phyloP scores from a whole-genome alignment of 176 grass and related monocot species.

The Calamus simplicifolius region DNA sequence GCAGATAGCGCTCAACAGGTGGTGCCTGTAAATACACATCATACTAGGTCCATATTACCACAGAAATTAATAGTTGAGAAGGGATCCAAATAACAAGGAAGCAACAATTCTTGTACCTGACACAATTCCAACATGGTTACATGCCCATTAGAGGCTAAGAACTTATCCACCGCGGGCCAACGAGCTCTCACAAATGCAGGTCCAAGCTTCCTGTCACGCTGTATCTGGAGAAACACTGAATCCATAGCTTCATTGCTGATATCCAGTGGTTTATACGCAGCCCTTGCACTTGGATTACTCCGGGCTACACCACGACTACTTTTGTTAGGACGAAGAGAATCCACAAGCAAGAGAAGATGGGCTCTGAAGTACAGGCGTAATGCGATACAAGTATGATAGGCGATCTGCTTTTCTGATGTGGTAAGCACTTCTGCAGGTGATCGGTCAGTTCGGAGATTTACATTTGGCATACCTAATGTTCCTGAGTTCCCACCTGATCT shows the following conservation, averaged over 20 bases:
- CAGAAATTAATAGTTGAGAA: too few relatives aligned
- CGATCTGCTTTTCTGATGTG: slow-evolving; percentile 86
- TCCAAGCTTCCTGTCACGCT: slow-evolving; percentile 88
- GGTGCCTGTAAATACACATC: slow-evolving; percentile 47
- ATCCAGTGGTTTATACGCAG: slow-evolving; percentile 83
- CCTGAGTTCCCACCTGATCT: slow-evolving; percentile 67
- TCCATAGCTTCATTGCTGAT: slow-evolving; percentile 90
- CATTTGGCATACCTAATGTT: slow-evolving; percentile 43
- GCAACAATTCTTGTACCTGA: slow-evolving; percentile 40
- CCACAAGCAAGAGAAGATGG: slow-evolving; percentile 79
- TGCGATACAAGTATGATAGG: slow-evolving; percentile 93
- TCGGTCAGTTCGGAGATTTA: slow-evolving; percentile 46
- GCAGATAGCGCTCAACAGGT: slow-evolving; percentile 74
- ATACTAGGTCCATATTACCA: too few relatives aligned
- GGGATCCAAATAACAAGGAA: too few relatives aligned
- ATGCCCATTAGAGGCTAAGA: slow-evolving; percentile 81
- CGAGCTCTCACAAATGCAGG: slow-evolving; percentile 74
- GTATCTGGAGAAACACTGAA: slow-evolving; percentile 82
- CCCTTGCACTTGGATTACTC: slow-evolving; percentile 70
- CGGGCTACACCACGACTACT: slow-evolving; percentile 63
- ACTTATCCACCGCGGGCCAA: slow-evolving; percentile 76
- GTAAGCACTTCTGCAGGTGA: slow-evolving; percentile 60
- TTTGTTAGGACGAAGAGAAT: slow-evolving; percentile 92
- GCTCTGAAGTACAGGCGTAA: slow-evolving; percentile 91
- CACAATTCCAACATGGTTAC: slow-evolving; percentile 86